These are phyloP conservation scores for Candida glucosophila DNA, from an alignment of 1,139 yeast genomes.

Conservation along the genomic window DNA sequence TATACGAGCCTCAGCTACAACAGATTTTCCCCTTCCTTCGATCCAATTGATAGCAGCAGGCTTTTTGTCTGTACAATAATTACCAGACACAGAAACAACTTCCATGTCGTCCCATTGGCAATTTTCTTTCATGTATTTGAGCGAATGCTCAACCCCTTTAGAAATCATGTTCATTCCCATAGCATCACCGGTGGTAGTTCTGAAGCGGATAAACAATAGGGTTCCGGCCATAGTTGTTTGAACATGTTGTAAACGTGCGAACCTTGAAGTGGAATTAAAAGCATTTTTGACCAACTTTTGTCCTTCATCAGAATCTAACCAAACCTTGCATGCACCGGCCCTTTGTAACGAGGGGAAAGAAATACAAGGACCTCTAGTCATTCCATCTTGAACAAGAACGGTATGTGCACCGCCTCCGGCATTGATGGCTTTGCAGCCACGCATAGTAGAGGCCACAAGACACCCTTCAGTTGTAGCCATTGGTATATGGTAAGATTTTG, in stretches of 20 bases:
- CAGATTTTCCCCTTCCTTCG: conserved; percentile 97
- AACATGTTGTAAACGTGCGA: conserved; percentile 86
- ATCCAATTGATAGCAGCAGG: conserved; percentile 99
- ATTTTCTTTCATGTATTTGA: conserved; percentile 77
- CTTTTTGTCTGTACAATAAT: conserved; percentile 94
- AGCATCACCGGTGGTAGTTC: conserved; percentile 98
- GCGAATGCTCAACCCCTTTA: conserved; percentile 87
- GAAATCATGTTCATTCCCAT: conserved; percentile 99
- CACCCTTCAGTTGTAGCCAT: conserved; percentile 99
- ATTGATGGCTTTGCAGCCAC: conserved; percentile 97
- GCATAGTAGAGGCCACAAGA: conserved; percentile 94
- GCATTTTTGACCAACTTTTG: conserved; percentile 75
- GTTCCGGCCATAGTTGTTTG: conserved; percentile 97
- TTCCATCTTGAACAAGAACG: conserved; percentile 90
- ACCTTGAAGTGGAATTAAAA: conserved; percentile 92
- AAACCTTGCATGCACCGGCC: conserved; percentile 90
- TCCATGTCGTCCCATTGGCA: conserved; percentile 94
- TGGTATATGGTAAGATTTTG: conserved; percentile 80
- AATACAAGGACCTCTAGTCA: conserved; percentile 99
- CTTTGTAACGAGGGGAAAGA: conserved; percentile 71
- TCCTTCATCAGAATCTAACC: conserved; percentile 96
- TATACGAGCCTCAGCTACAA: conserved; percentile 93
- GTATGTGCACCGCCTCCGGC: conserved; percentile 95
- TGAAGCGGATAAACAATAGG: conserved; percentile 77
- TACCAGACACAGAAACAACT: conserved; percentile 88